Percentiles rank a stretch among this genome's conserved stretches.
phyloP scores from a whole-genome alignment of 306 rosid species.

The Luffa acutangula region DNA sequence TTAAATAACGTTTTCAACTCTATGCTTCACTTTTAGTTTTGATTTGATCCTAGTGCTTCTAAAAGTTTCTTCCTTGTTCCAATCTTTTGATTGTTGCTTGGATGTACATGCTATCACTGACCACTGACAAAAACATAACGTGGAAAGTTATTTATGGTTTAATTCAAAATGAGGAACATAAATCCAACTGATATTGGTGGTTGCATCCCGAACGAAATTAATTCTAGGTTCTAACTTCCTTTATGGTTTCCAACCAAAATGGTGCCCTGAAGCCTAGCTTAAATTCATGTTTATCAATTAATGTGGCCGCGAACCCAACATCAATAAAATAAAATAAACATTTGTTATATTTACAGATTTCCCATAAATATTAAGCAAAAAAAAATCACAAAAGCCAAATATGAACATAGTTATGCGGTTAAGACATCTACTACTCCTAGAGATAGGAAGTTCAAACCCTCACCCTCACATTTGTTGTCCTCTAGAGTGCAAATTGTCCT shows the following conservation, averaged over 20 bases:
- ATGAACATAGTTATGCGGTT: neutral
- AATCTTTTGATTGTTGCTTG: neutral
- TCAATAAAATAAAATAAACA: neutral
- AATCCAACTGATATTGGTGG: neutral
- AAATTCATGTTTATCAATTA: neutral
- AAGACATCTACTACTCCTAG: neutral
- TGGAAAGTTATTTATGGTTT: neutral
- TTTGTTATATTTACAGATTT: neutral
- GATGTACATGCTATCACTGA: neutral
- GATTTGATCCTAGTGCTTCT: too few species aligned
- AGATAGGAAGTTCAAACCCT: neutral
- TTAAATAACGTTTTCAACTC: neutral
- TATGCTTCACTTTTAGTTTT: neutral
- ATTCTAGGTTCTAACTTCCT: neutral
- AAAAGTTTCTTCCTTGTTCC: neutral
- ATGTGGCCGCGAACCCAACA: neutral
- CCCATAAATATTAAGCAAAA: neutral
- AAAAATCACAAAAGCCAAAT: neutral
- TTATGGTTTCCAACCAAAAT: too few species aligned
- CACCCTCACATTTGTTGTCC: neutral
- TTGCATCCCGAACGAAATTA: neutral
- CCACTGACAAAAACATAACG: neutral
- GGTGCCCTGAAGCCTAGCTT: neutral
- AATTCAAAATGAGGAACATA: neutral
- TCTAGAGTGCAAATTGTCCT: neutral